Evolutionary conservation across 148 eudicot species (phyloP), one percentile per base, ranked within the genome.

Genomic region (Suaeda aralocaspica): DNA sequence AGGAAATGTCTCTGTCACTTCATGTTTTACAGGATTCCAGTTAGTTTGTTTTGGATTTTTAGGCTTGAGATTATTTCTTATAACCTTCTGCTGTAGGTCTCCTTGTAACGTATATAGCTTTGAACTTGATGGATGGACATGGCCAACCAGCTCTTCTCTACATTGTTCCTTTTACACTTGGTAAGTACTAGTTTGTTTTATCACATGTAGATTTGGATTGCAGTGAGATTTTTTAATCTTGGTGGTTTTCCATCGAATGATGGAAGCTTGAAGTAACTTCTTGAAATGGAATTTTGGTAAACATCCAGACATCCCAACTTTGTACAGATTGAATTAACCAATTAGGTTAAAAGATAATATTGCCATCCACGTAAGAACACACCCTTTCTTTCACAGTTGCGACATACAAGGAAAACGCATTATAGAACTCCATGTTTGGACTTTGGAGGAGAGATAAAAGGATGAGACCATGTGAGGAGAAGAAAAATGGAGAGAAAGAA

Each of bases 111-210:
- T 95, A 95, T 42, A 87, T 95, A 69, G 99, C 99, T 59, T 83
- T 95, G 85, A 95, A 95, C 83, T 72, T 95, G 83, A 95, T 95
- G 99, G 99, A 95, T 52, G 99, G 99, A 77, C 99, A 95, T 79
- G 99, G 99, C 36, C 99, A 95, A 84, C 99, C 99, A 52, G 99
- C 99, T 77, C 70, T 95, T 76, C 99, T 95, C 68, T 95, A 95
- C 88, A 95, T 95, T 65, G 99, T 91, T 66, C 99, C 99, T 19
- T 91, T 89, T 86, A 91, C 90, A 45, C 84, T 91, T 36, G 97
- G 99, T 95, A 84, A 34, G 87, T 59, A 14, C 2, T 55, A 49
- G 6, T 55, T 0, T 34, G 9, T 30, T 18, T 25, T 59, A 42
- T 29, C 2, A 21, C 28, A 14, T 28, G 14, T 41, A 55, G 48